These are phyloP conservation scores for Ascochyta pisi DNA, from an alignment of 2,329 filamentous ascomycete species.

Conservation along the genomic window DNA sequence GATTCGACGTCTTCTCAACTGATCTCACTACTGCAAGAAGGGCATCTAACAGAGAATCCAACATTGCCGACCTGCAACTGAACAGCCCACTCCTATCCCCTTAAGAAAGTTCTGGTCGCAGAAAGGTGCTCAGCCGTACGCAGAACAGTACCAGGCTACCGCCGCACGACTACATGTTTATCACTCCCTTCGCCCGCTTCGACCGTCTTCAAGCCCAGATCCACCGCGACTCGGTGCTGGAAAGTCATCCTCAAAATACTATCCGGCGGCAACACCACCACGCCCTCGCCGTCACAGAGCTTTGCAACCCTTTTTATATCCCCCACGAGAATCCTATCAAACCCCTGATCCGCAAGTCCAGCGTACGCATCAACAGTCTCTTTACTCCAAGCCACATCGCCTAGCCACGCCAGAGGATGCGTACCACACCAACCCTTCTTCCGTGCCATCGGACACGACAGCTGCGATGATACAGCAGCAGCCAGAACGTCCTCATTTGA, in stretches of 20 bases:
- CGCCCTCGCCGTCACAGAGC: neutral
- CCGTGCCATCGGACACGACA: neutral
- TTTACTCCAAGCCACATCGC: neutral
- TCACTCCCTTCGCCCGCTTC: neutral
- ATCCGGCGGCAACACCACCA: neutral
- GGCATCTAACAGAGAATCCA: too few relatives aligned
- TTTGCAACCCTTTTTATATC: neutral
- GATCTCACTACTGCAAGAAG: too few relatives aligned
- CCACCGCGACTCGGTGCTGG: conserved; percentile 4
- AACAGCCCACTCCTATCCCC: too few relatives aligned
- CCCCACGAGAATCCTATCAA: neutral
- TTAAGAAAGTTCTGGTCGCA: too few relatives aligned
- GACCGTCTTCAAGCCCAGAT: conserved; percentile 3
- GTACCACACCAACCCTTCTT: neutral
- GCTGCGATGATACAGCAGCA: neutral
- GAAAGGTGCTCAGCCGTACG: too few relatives aligned
- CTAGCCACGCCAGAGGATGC: neutral
- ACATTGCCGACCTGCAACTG: too few relatives aligned
- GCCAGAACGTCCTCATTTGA: neutral
- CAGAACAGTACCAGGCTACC: neutral
- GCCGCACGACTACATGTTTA: conserved; percentile 1
- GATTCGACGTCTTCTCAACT: too few relatives aligned
- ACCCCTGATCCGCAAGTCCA: neutral
- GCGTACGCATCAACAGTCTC: neutral
- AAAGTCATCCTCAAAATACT: neutral